These are phyloP conservation scores for Wickerhamomyces bisporus DNA, from an alignment of 805 yeast genomes.

Conservation along the genomic window DNA sequence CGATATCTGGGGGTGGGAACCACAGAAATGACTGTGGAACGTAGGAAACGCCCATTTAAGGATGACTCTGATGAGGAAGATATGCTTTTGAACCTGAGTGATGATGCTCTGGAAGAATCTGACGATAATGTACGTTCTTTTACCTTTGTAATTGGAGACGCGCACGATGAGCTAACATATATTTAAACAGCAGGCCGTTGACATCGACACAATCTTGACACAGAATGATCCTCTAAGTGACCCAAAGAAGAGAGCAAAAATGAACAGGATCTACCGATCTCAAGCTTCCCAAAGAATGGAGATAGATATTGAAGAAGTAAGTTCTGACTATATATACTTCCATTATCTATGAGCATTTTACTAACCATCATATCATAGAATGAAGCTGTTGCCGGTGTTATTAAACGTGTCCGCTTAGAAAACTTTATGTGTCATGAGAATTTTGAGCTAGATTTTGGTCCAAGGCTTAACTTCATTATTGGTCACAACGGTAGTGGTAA, in stretches of 20 bases:
- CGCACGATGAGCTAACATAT: background rate
- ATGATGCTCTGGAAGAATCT: too few relatives aligned
- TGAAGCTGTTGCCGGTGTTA: constrained; percentile 49
- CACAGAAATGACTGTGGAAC: too few relatives aligned
- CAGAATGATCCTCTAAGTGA: constrained; percentile 10
- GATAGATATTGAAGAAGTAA: background rate
- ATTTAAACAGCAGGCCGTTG: constrained; percentile 7
- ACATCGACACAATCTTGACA: constrained; percentile 16
- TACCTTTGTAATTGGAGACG: too few relatives aligned
- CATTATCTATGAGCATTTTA: constrained; percentile 1
- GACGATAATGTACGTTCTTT: too few relatives aligned
- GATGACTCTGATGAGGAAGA: too few relatives aligned
- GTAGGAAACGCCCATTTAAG: too few relatives aligned
- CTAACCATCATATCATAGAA: constrained; percentile 1
- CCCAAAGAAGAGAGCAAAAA: constrained; percentile 7
- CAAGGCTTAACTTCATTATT: constrained; percentile 76
- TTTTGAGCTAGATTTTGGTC: constrained; percentile 70
- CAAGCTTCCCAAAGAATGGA: constrained; percentile 7
- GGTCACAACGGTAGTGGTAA: constrained; percentile 94
- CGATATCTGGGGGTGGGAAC: too few relatives aligned
- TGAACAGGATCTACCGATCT: constrained; percentile 11
- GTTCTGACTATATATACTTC: background rate
- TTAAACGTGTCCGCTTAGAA: constrained; percentile 53
- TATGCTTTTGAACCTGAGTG: too few relatives aligned
- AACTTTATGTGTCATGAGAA: constrained; percentile 91